Percentiles rank a stretch among this genome's conserved stretches.
Evolutionary conservation across 2,329 filamentous ascomycete species (phyloP).

Genomic region (Alternaria angustiovoidea): DNA sequence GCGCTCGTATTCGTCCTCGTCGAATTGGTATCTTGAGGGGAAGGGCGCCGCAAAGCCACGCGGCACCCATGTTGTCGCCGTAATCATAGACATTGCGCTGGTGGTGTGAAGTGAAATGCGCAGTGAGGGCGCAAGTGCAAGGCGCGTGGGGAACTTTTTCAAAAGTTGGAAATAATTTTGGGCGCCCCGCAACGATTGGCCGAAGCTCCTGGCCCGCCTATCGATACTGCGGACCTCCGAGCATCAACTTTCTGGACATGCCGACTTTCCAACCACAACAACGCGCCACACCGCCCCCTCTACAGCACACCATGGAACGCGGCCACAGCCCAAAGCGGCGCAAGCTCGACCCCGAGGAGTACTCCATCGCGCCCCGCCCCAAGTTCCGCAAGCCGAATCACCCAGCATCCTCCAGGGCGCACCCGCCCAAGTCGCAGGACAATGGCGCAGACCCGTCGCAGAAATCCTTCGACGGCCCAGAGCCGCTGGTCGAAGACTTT

Average conservation of each 20-base stretch:
- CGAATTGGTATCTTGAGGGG: conserved; percentile 59
- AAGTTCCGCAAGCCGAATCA: conserved; percentile 50
- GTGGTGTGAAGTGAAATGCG: conserved; percentile 8
- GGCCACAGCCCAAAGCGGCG: conserved; percentile 69
- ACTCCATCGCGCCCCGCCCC: conserved; percentile 61
- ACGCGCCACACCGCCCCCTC: neutral
- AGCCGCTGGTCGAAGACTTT: conserved; percentile 68
- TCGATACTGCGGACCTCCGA: conserved; percentile 39
- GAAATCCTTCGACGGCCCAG: conserved; percentile 67
- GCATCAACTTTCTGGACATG: conserved; percentile 10
- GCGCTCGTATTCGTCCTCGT: conserved; percentile 61
- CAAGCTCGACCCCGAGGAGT: conserved; percentile 71
- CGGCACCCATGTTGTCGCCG: conserved; percentile 62
- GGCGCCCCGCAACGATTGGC: conserved; percentile 29
- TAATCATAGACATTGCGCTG: conserved; percentile 63
- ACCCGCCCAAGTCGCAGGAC: conserved; percentile 43
- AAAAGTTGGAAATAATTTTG: conserved; percentile 26
- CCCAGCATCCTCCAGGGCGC: conserved; percentile 46
- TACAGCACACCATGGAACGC: conserved; percentile 43
- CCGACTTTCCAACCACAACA: neutral
- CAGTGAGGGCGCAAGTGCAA: conserved; percentile 18
- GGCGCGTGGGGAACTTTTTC: conserved; percentile 22
- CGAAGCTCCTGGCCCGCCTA: conserved; percentile 24
- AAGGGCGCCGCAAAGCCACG: conserved; percentile 60
- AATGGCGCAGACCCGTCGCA: conserved; percentile 58